Evolutionary conservation across 2,329 filamentous ascomycete genomes (phyloP).

Genomic region (Trichophyton schoenleinii): DNA sequence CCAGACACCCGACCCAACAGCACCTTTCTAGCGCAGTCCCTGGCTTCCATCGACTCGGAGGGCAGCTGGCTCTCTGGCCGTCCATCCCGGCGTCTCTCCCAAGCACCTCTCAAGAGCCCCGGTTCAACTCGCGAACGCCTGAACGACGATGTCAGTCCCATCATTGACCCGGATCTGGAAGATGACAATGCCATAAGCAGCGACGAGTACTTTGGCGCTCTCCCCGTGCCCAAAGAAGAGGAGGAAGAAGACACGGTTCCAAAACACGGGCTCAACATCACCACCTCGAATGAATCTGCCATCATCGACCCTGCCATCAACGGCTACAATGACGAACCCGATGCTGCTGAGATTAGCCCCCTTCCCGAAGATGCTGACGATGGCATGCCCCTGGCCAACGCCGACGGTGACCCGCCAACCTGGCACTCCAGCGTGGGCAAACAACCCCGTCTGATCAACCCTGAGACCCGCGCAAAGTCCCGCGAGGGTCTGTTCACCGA

Average conservation of each 20-base stretch:
- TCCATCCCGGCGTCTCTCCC: constrained; percentile 39
- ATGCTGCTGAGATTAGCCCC: neutral
- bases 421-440: constrained; percentile 43
- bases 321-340: neutral
- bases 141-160: constrained; percentile 39
- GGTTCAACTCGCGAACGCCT: constrained; percentile 32
- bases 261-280: neutral
- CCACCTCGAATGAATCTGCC: constrained; percentile 5
- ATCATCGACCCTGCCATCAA: too few species aligned
- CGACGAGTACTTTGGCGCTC: constrained; percentile 60
- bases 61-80: constrained; percentile 88
- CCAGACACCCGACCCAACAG: constrained; percentile 40
- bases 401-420: constrained; percentile 25
- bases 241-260: constrained; percentile 6
- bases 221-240: constrained; percentile 35
- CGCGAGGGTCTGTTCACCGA: constrained; percentile 48
- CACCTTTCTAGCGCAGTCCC: constrained; percentile 57
- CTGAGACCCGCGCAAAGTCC: constrained; percentile 45
- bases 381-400: neutral
- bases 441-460: constrained; percentile 54
- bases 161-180: constrained; percentile 40
- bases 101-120: constrained; percentile 28
- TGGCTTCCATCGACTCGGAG: constrained; percentile 91
- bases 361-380: constrained; percentile 5
- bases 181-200: constrained; percentile 55